Conservation (phyloP, 495 filamentous ascomycete genomes). For the Trichocladium uniseriatum region DNA sequence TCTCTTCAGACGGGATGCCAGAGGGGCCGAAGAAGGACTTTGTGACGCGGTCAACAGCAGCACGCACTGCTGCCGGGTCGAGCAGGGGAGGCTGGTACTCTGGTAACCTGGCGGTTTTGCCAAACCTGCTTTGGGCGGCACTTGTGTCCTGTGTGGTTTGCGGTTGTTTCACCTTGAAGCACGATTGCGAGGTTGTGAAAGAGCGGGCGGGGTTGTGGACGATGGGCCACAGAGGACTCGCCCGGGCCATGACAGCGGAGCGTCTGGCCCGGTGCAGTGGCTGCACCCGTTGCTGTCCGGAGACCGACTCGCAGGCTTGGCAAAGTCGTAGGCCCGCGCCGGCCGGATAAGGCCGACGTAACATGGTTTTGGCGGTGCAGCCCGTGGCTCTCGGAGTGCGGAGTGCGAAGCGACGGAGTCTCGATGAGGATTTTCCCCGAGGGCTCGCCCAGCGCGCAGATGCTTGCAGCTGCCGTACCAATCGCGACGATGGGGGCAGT, state of each 20-base stretch:
- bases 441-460: too few relatives aligned
- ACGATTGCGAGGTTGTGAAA: slow-evolving; percentile 16
- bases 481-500: too few relatives aligned
- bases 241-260: slow-evolving; percentile 11
- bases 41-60: slow-evolving; percentile 24
- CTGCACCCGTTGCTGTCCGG: slow-evolving; percentile 8
- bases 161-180: slow-evolving; percentile 15
- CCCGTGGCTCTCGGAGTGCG: too few relatives aligned
- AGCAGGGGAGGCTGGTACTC: neutral
- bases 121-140: slow-evolving; percentile 14
- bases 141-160: slow-evolving; percentile 2
- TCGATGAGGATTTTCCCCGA: too few relatives aligned
- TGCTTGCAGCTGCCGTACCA: too few relatives aligned
- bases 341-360: slow-evolving; percentile 17
- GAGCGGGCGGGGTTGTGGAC: slow-evolving; percentile 17
- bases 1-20: slow-evolving; percentile 26
- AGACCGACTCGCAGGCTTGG: slow-evolving; percentile 22
- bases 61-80: slow-evolving; percentile 13
- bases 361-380: too few relatives aligned
- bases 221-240: slow-evolving; percentile 8
- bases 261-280: slow-evolving; percentile 13
- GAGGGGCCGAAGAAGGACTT: slow-evolving; percentile 22
- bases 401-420: too few relatives aligned
- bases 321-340: slow-evolving; percentile 16
- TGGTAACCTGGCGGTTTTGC: slow-evolving; percentile 3